phyloP scores from a whole-genome alignment of 2,329 filamentous ascomycete genomes.

The Sclerotinia sclerotiorum region DNA sequence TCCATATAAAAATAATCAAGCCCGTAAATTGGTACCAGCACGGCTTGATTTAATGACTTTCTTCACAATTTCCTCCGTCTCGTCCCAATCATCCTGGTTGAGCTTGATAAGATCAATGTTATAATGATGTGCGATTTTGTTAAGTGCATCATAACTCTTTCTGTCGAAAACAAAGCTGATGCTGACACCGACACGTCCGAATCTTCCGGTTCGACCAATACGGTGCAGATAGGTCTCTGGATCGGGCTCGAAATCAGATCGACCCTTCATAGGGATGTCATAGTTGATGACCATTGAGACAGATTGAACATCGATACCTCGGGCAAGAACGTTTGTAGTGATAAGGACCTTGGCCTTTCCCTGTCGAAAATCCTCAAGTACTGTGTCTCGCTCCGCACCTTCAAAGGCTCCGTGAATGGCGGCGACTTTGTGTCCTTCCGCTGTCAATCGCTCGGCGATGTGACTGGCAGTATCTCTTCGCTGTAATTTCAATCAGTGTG shows the following conservation, averaged over 20 bases:
- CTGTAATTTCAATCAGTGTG: slow-evolving; percentile 46
- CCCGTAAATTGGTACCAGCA: slow-evolving; percentile 52
- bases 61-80: slow-evolving; percentile 80
- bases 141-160: slow-evolving; percentile 75
- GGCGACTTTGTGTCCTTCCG: slow-evolving; percentile 88
- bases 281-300: slow-evolving; percentile 99
- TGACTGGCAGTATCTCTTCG: slow-evolving; percentile 81
- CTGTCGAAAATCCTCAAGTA: slow-evolving; percentile 82
- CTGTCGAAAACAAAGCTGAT: slow-evolving; percentile 92
- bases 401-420: slow-evolving; percentile 88
- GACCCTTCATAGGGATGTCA: slow-evolving; percentile 74
- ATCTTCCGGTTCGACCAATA: slow-evolving; percentile 94
- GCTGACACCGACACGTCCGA: slow-evolving; percentile 92
- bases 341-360: slow-evolving; percentile 94
- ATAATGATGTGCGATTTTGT: slow-evolving; percentile 77
- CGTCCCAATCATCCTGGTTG: slow-evolving; percentile 86
- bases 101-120: slow-evolving; percentile 78
- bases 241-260: slow-evolving; percentile 79
- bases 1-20: slow-evolving; percentile 2
- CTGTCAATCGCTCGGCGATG: slow-evolving; percentile 82
- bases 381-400: slow-evolving; percentile 74
- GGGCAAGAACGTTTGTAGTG: slow-evolving; percentile 93
- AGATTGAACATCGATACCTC: slow-evolving; percentile 89
- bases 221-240: slow-evolving; percentile 96
- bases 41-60: slow-evolving; percentile 72